These are phyloP conservation scores for Penicillium salamii DNA, from an alignment of 495 filamentous ascomycete species.

Conservation along the genomic window DNA sequence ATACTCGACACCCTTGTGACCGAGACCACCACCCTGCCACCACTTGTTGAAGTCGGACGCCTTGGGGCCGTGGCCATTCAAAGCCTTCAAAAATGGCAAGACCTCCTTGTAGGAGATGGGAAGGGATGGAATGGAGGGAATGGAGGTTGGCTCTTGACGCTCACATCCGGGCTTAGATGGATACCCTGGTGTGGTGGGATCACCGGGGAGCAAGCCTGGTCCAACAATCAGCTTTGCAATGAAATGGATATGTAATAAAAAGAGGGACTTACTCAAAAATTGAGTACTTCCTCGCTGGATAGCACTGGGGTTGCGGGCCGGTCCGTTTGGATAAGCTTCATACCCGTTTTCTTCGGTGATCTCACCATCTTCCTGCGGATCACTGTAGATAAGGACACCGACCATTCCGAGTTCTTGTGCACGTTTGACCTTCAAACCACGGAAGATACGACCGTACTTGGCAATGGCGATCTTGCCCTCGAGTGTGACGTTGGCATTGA, in stretches of 20 bases:
- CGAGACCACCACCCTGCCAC: slow-evolving; percentile 72
- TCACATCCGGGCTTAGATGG: slow-evolving; percentile 87
- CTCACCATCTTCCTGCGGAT: slow-evolving; percentile 86
- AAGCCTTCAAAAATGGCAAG: slow-evolving; percentile 76
- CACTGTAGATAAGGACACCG: slow-evolving; percentile 78
- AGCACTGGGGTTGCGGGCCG: slow-evolving; percentile 81
- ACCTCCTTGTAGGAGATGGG: slow-evolving; percentile 89
- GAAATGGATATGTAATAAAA: neutral
- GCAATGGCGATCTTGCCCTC: slow-evolving; percentile 82
- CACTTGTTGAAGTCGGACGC: slow-evolving; percentile 71
- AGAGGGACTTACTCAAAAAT: slow-evolving; percentile 61
- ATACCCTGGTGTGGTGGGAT: slow-evolving; percentile 88
- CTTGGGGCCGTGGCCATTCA: slow-evolving; percentile 84
- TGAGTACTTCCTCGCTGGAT: slow-evolving; percentile 91
- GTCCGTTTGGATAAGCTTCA: slow-evolving; percentile 78
- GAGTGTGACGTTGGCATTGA: slow-evolving; percentile 70
- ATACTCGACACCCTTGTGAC: slow-evolving; percentile 82
- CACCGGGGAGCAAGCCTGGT: slow-evolving; percentile 58
- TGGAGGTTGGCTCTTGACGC: slow-evolving; percentile 67
- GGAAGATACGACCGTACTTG: slow-evolving; percentile 84
- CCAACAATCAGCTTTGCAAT: neutral
- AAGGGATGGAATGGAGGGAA: slow-evolving; percentile 80
- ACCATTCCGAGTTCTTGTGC: slow-evolving; percentile 92
- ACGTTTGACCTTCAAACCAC: slow-evolving; percentile 88
- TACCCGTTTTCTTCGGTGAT: slow-evolving; percentile 79